Evolutionary conservation across 2,329 filamentous ascomycete species (phyloP).

Genomic region (Xylariales sp.): DNA sequence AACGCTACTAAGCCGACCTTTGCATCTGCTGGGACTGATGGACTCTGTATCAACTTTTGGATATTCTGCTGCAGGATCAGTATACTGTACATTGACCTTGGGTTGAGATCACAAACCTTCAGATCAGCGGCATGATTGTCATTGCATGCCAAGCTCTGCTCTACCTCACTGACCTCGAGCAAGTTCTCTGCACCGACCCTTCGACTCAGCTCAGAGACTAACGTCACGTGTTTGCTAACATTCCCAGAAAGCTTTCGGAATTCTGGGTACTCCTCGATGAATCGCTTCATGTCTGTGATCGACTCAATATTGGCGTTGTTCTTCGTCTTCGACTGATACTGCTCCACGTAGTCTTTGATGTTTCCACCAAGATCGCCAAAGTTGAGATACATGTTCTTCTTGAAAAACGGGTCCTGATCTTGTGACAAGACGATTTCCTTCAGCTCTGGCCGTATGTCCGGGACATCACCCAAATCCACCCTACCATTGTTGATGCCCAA

Average conservation of each 20-base stretch:
- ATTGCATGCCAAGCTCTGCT: conserved; percentile 94
- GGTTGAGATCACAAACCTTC: conserved; percentile 65
- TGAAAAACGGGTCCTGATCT: conserved; percentile 98
- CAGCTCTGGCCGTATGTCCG: conserved; percentile 78
- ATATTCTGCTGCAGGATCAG: conserved; percentile 63
- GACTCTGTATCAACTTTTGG: conserved; percentile 79
- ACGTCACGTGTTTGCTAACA: conserved; percentile 95
- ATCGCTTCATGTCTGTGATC: conserved; percentile 97
- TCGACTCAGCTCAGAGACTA: conserved; percentile 89
- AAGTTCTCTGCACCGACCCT: conserved; percentile 80
- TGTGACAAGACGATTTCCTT: conserved; percentile 93
- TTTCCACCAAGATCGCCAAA: conserved; percentile 94
- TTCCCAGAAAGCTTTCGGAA: conserved; percentile 96
- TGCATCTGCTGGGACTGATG: conserved; percentile 70
- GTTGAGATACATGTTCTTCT: conserved; percentile 97
- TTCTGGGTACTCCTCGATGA: conserved; percentile 97
- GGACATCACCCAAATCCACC: conserved; percentile 79
- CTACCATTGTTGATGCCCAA: conserved; percentile 93
- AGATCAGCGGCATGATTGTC: conserved; percentile 89
- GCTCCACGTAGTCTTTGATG: conserved; percentile 97
- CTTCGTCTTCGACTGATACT: conserved; percentile 97
- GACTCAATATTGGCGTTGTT: conserved; percentile 94
- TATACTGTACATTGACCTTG: too few species aligned
- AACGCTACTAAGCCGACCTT: conserved; percentile 88
- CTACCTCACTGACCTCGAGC: conserved; percentile 93